Evolutionary conservation across 2,329 filamentous ascomycete genomes (phyloP).

Genomic region (Pezicula carpinea): DNA sequence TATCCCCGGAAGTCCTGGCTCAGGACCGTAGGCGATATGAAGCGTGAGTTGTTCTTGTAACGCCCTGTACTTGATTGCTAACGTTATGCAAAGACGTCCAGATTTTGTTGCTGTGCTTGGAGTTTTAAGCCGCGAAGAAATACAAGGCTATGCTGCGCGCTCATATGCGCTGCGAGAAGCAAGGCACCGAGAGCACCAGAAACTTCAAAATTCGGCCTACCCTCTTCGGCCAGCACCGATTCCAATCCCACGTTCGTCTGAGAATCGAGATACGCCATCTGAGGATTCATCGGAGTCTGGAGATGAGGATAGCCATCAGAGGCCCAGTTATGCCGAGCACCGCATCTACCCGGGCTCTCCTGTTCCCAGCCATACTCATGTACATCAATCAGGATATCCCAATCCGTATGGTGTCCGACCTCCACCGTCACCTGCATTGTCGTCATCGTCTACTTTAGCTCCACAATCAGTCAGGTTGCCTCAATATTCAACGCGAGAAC

Average conservation of each 20-base stretch:
- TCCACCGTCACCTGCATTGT: constrained; percentile 11
- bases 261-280: constrained; percentile 9
- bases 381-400: constrained; percentile 18
- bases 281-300: constrained; percentile 3
- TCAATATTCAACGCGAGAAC: neutral
- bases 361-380: neutral
- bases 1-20: constrained; percentile 54
- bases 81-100: constrained; percentile 34
- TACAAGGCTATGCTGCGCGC: constrained; percentile 45
- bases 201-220: constrained; percentile 9
- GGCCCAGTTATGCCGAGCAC: neutral
- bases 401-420: constrained; percentile 16
- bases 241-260: constrained; percentile 2
- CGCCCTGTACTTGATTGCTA: neutral
- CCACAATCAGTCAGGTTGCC: neutral
- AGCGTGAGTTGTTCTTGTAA: constrained; percentile 30
- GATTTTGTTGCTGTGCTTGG: constrained; percentile 58
- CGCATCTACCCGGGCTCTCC: constrained; percentile 3
- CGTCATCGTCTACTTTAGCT: neutral
- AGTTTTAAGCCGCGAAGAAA: constrained; percentile 45
- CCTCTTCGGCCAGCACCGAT: constrained; percentile 8
- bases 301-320: neutral
- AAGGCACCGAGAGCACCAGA: constrained; percentile 10
- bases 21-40: constrained; percentile 54
- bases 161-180: constrained; percentile 32